Base-by-base conservation (phyloP, 306 rosid species). In the Pyrus communis region DNA sequence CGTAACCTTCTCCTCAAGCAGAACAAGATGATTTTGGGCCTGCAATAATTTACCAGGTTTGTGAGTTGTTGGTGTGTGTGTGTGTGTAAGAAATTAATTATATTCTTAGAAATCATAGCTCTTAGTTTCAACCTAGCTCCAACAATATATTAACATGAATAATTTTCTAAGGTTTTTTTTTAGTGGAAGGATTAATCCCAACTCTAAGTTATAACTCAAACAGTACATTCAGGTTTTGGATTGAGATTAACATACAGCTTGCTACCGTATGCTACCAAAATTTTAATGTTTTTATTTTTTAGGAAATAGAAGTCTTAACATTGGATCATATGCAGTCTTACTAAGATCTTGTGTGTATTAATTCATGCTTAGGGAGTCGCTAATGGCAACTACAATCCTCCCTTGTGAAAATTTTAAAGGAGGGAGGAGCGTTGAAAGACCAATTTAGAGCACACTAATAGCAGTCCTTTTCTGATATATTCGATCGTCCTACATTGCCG, bases 21-120 rank as follows among this genome's bases (percentile, higher is more conserved):
- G 60, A 71, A 78, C 21, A 81, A 73, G 70, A 82, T 71, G 77
- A 85, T 72, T 79, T 66, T 75, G 60, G 84, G 33, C 83, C 81
- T 19, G 83, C 75, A 45, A 75, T 81, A 54, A 68, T 76, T 62
- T 72, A 68, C 14, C 77, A 73, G 80, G 80, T 85, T 58, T 12
- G 80, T 61, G 62, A 8, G 27, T 10, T 10, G 27, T 43, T 61
- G 31, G 31, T 25, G 11, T 25, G 33, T 31, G 35, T 31, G 25
- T 13, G 17, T 49, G 5, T 49, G 17, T 49, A 51, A 51, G 55
- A 51, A 51, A 51, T 51, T 51, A 51, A 15, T 17, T 51, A 15
- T 51, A 5, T 51, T 51, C 19, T 51, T 51, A 61, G 35, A 2
- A 25, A 42, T 22, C 4, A 40, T 1, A 23, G 28, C 14, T 65